Conservation (phyloP, 345 rosid genomes). For the Physaria fendleri region DNA sequence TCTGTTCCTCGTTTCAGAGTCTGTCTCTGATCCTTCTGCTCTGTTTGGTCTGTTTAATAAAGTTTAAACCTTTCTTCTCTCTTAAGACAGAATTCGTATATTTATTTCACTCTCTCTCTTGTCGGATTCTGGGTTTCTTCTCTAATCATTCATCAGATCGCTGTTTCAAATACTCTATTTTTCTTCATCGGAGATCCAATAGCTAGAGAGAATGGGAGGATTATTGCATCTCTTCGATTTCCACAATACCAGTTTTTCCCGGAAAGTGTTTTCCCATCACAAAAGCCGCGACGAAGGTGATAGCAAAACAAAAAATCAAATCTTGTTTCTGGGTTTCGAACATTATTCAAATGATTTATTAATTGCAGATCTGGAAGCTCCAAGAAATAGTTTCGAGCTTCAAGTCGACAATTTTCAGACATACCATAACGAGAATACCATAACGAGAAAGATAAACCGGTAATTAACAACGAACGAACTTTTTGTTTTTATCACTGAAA, state of each 20-base stretch:
- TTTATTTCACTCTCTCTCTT: slow-evolving; percentile 1
- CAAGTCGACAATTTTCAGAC: slow-evolving; percentile 46
- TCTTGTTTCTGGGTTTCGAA: slow-evolving; percentile 8
- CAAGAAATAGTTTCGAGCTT: slow-evolving; percentile 73
- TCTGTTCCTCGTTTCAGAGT: slow-evolving; percentile 8
- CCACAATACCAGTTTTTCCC: slow-evolving; percentile 51
- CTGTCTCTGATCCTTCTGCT: slow-evolving; percentile 16
- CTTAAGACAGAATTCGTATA: background rate
- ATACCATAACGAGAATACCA: no score
- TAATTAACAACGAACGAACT: slow-evolving; percentile 22
- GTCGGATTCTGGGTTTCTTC: slow-evolving; percentile 7
- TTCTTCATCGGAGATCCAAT: slow-evolving; percentile 1
- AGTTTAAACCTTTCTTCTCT: background rate
- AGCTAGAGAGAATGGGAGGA: slow-evolving; percentile 46
- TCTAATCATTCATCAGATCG: slow-evolving; percentile 18
- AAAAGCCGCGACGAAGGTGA: slow-evolving; percentile 51
- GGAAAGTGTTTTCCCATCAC: slow-evolving; percentile 43
- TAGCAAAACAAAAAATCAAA: background rate
- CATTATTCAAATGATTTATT: background rate
- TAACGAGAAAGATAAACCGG: slow-evolving; percentile 40
- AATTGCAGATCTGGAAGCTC: slow-evolving; percentile 69
- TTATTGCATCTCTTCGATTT: slow-evolving; percentile 52
- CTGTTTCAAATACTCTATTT: background rate
- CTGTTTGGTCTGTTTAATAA: slow-evolving; percentile 6
- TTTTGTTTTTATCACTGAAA: background rate